Evolutionary conservation across 2,329 filamentous ascomycete species (phyloP).

Genomic region (Ophiostoma quercus): DNA sequence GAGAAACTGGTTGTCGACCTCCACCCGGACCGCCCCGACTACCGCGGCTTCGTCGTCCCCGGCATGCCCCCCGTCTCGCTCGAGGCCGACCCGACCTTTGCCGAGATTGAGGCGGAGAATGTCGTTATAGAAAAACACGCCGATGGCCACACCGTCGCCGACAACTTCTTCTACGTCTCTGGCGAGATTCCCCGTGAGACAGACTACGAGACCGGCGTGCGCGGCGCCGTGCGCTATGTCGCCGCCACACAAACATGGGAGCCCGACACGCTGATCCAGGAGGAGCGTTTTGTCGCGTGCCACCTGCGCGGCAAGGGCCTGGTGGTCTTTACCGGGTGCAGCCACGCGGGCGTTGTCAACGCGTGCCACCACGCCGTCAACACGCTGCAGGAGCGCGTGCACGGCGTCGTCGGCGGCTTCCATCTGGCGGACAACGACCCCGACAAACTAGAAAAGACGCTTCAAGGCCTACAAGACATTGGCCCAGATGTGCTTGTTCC

Average conservation of each 20-base stretch:
- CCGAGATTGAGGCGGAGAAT: slow-evolving; percentile 32
- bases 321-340: slow-evolving; percentile 52
- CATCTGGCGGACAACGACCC: neutral
- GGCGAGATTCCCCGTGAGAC: neutral
- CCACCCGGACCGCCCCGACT: slow-evolving; percentile 49
- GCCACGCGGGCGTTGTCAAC: slow-evolving; percentile 52
- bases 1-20: slow-evolving; percentile 41
- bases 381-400: neutral
- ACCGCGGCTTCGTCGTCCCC: slow-evolving; percentile 43
- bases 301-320: slow-evolving; percentile 51
- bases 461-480: neutral
- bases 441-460: neutral
- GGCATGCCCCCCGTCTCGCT: slow-evolving; percentile 41
- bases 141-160: neutral
- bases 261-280: slow-evolving; percentile 45
- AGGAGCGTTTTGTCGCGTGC: slow-evolving; percentile 51
- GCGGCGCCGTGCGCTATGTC: neutral
- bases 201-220: neutral
- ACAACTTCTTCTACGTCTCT: neutral
- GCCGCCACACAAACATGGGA: slow-evolving; percentile 33
- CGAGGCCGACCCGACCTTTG: slow-evolving; percentile 48
- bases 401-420: slow-evolving; percentile 5
- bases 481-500: slow-evolving; percentile 45
- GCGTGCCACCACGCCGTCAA: slow-evolving; percentile 42
- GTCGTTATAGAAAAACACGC: neutral